Percentiles rank a stretch among this genome's conserved stretches.
Conservation (phyloP, 441 rosid species). For the Omphalea diandra region DNA sequence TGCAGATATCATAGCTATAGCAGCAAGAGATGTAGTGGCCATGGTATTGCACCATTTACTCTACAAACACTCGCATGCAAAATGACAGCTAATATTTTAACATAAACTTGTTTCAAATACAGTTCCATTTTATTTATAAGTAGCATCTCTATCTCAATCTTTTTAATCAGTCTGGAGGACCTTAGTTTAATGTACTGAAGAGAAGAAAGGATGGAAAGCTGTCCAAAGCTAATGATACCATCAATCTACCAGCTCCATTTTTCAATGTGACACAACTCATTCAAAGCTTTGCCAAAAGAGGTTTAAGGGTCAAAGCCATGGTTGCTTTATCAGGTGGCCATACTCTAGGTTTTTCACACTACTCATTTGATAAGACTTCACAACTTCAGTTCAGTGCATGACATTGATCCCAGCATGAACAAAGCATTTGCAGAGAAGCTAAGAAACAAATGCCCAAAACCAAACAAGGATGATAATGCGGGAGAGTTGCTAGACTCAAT, state of each 20-base stretch:
- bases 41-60: slow-evolving; percentile 39
- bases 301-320: slow-evolving; percentile 70
- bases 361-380: slow-evolving; percentile 63
- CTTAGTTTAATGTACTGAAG: slow-evolving; percentile 56
- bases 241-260: slow-evolving; percentile 64
- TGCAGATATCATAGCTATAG: slow-evolving; percentile 59
- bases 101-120: neutral
- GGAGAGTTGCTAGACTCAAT: slow-evolving; percentile 70
- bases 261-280: slow-evolving; percentile 64
- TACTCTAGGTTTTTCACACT: slow-evolving; percentile 71
- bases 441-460: slow-evolving; percentile 45
- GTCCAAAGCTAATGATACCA: slow-evolving; percentile 59
- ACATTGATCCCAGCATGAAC: slow-evolving; percentile 60
- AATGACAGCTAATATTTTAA: too few relatives aligned
- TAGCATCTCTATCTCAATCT: neutral
- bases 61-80: neutral
- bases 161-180: slow-evolving; percentile 62
- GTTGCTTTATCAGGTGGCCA: slow-evolving; percentile 80
- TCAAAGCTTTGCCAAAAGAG: slow-evolving; percentile 65
- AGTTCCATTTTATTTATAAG: slow-evolving; percentile 1
- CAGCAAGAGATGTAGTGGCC: slow-evolving; percentile 72
- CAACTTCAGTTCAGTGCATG: slow-evolving; percentile 52
- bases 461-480: slow-evolving; percentile 44
- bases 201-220: slow-evolving; percentile 74
- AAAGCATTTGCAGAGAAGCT: slow-evolving; percentile 40